Evolutionary conservation across 148 eudicot genomes (phyloP).

Genomic region (Cornus kousa): DNA sequence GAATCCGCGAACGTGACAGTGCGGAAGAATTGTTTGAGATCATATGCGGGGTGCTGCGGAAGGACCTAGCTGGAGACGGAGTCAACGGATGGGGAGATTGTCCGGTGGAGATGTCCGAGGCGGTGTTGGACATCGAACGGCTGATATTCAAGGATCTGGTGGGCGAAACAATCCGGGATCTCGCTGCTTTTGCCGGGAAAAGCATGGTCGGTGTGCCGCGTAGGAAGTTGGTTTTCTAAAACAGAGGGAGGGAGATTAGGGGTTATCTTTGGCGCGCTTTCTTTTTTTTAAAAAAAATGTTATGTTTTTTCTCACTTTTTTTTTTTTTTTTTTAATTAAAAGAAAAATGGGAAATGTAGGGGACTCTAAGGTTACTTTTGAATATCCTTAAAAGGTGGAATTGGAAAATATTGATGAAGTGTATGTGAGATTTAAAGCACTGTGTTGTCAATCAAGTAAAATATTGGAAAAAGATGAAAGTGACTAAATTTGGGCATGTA

Average conservation of each 20-base stretch:
- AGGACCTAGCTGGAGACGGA: conserved; percentile 65
- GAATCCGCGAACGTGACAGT: conserved; percentile 39
- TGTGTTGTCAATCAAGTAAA: neutral
- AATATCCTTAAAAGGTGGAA: neutral
- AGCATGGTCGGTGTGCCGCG: conserved; percentile 32
- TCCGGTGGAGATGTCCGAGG: conserved; percentile 70
- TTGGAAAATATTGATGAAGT: neutral
- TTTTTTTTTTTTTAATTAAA: neutral
- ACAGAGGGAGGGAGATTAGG: conserved; percentile 2
- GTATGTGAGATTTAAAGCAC: neutral
- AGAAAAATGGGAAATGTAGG: conserved; percentile 14
- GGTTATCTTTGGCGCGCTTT: conserved; percentile 38
- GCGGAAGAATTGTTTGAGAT: conserved; percentile 63
- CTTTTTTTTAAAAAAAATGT: conserved; percentile 2
- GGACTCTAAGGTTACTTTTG: conserved; percentile 37
- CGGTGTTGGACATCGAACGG: conserved; percentile 77
- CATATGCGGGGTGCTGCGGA: conserved; percentile 64
- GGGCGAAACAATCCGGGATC: conserved; percentile 66
- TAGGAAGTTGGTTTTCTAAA: conserved; percentile 79
- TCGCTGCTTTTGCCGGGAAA: conserved; percentile 38
- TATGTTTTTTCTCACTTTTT: neutral
- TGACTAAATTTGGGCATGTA: neutral
- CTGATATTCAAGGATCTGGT: conserved; percentile 82
- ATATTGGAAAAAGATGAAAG: neutral
- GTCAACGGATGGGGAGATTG: conserved; percentile 64